phyloP scores from a whole-genome alignment of 257 asterid species.

The Pogostemon cablin region DNA sequence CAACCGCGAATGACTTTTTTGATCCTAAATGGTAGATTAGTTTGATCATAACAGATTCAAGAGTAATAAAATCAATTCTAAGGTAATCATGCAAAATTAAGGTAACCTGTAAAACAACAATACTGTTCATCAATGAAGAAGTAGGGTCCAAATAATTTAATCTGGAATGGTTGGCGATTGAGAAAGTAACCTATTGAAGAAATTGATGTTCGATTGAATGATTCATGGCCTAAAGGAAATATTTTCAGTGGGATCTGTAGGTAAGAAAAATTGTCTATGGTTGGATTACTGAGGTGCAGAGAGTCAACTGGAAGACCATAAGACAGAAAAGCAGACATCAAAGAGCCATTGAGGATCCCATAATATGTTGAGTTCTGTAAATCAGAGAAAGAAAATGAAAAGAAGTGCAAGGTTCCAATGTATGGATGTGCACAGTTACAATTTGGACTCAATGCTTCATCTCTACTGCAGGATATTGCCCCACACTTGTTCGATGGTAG shows the following conservation, averaged over 20 bases:
- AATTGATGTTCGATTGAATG: slow-evolving; percentile 59
- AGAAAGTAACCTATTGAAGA: slow-evolving; percentile 63
- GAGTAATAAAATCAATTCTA: too few relatives aligned
- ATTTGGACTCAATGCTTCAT: slow-evolving; percentile 58
- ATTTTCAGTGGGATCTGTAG: slow-evolving; percentile 58
- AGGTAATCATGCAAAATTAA: too few relatives aligned
- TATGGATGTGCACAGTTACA: slow-evolving; percentile 75
- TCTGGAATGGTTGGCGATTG: slow-evolving; percentile 63
- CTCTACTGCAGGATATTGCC: slow-evolving; percentile 46
- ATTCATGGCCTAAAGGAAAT: slow-evolving; percentile 65
- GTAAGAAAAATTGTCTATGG: slow-evolving; percentile 48
- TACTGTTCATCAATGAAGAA: slow-evolving; percentile 60
- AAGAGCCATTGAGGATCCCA: slow-evolving; percentile 49
- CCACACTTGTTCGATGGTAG: slow-evolving; percentile 48
- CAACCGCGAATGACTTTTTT: slow-evolving; percentile 54
- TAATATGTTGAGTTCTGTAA: slow-evolving; percentile 57
- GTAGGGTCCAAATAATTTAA: slow-evolving; percentile 68
- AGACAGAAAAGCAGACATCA: slow-evolving; percentile 52
- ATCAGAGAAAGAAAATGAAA: slow-evolving; percentile 74
- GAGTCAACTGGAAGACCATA: slow-evolving; percentile 71
- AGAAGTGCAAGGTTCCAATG: slow-evolving; percentile 73
- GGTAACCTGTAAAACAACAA: slow-evolving; percentile 65
- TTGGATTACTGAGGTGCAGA: slow-evolving; percentile 51
- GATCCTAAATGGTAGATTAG: slow-evolving; percentile 38
- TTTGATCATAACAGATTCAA: not conserved